Evolutionary conservation across 2,329 filamentous ascomycete species (phyloP), one percentile per base, ranked within the genome.

Genomic region (Verticillium tricorpus): DNA sequence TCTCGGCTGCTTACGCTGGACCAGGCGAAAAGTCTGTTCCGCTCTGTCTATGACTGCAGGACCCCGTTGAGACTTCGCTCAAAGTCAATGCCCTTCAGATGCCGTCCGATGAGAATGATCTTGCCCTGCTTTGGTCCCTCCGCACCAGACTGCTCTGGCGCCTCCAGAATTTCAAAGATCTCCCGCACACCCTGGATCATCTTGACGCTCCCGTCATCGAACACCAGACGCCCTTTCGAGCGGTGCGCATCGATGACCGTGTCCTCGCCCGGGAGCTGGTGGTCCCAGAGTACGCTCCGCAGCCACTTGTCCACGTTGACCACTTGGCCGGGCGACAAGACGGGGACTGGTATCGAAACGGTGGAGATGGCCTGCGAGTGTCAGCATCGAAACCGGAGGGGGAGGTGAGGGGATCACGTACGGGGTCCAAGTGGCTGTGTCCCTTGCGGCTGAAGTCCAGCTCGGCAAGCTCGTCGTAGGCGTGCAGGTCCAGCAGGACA

Each of bases 141-240:
- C 2, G 72, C 71, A 11, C 69, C 67, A 17, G 63, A 63, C 56
- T 71, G 73, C 11, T 73, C 67, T 5, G 78, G 76, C 8, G 77
- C 78, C 67, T 97, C 92, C 28, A 92, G 85, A 28, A 98, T 90
- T 70, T 99, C 95, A 73, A 98, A 99, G 17, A 98, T 85, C 69
- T 97, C 94, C 60, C 94, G 81, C 1, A 99, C 95, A 2, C 93
- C 95, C 74, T 99, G 95, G 8, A 98, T 82, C 65, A 98, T 86
- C 72, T 92, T 91, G 54, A 87, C 78, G 0, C 80, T 78, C 1
- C 91, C 92, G 60, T 88, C 81, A 0, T 77, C 70, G 19, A 94
- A 79, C 0, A 85, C 79, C 7, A 98, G 74, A 2, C 92, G 86
- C 0, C 93, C 94, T 73, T 99, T 99, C 39, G 92, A 79, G 14